A percentile compares a stretch with the other conserved stretches of the same genome.
These are phyloP conservation scores for Colletotrichum sp. DNA, from an alignment of 2,329 filamentous ascomycete species.

Conservation along the genomic window DNA sequence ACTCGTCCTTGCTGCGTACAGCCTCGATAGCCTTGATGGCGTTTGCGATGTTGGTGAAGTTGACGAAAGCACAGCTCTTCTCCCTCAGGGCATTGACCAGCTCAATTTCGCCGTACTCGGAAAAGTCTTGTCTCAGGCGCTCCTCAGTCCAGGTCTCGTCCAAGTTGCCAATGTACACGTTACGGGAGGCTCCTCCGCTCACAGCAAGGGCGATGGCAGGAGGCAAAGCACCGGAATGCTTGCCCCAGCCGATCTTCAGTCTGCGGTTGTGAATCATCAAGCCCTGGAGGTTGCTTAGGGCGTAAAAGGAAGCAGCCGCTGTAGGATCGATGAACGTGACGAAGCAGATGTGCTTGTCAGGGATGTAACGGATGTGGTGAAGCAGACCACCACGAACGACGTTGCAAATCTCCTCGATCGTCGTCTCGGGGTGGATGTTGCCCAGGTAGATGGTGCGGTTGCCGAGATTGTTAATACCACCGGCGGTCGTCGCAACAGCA, in stretches of 20 bases:
- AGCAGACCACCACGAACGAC: slow-evolving; percentile 94
- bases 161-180: slow-evolving; percentile 97
- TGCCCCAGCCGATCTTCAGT: slow-evolving; percentile 98
- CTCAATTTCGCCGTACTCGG: slow-evolving; percentile 97
- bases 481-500: slow-evolving; percentile 93
- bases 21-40: slow-evolving; percentile 99
- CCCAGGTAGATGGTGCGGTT: slow-evolving; percentile 98
- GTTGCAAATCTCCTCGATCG: slow-evolving; percentile 99
- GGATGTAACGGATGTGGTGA: slow-evolving; percentile 98
- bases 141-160: slow-evolving; percentile 98
- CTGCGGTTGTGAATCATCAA: slow-evolving; percentile 99
- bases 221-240: slow-evolving; percentile 95
- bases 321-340: slow-evolving; percentile 99
- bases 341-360: slow-evolving; percentile 99
- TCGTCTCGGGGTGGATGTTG: slow-evolving; percentile 98
- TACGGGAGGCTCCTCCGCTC: slow-evolving; percentile 94
- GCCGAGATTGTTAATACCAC: slow-evolving; percentile 95
- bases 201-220: slow-evolving; percentile 96
- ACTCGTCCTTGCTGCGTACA: slow-evolving; percentile 91
- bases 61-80: slow-evolving; percentile 99
- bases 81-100: slow-evolving; percentile 94
- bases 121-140: slow-evolving; percentile 92
- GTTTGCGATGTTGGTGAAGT: slow-evolving; percentile 99
- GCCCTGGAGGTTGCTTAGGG: slow-evolving; percentile 94
- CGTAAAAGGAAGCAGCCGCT: slow-evolving; percentile 96